Percentiles rank a stretch among this genome's conserved stretches.
Evolutionary conservation across 2,329 filamentous ascomycete species (phyloP).

Genomic region (Neonectria punicea): DNA sequence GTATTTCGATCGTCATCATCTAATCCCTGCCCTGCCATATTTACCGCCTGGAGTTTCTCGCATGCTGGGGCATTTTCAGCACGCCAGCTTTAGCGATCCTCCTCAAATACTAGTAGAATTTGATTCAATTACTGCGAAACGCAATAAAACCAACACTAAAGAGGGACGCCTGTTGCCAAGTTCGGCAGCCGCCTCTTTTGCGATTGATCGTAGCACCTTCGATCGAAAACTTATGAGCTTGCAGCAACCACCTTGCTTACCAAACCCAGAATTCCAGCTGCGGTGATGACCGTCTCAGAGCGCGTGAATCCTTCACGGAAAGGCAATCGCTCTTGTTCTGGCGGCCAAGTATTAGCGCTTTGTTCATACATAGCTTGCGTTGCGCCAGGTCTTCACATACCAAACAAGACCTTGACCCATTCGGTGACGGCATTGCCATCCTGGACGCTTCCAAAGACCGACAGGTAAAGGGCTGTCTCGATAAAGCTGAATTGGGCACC

Average conservation of each 20-base stretch:
- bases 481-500: conserved; percentile 31
- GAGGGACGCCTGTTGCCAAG: background rate
- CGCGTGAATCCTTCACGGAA: conserved; percentile 33
- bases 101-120: background rate
- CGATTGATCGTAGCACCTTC: background rate
- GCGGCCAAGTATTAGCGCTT: background rate
- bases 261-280: conserved; percentile 30
- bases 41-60: background rate
- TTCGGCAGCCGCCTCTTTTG: background rate
- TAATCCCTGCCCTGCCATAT: background rate
- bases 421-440: conserved; percentile 34
- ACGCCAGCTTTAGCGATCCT: background rate
- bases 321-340: conserved; percentile 37
- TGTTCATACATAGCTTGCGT: fast-evolving
- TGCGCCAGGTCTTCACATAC: conserved; percentile 14
- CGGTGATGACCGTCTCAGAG: conserved; percentile 29
- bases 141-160: background rate
- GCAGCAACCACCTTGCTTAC: conserved; percentile 28
- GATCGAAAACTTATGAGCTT: conserved; percentile 1
- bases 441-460: conserved; percentile 28
- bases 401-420: conserved; percentile 38
- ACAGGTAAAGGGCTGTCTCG: conserved; percentile 36
- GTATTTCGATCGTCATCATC: background rate
- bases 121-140: background rate
- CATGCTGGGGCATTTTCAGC: background rate